phyloP scores from a whole-genome alignment of 2,329 filamentous ascomycete species.

The Pseudogymnoascus sp. region DNA sequence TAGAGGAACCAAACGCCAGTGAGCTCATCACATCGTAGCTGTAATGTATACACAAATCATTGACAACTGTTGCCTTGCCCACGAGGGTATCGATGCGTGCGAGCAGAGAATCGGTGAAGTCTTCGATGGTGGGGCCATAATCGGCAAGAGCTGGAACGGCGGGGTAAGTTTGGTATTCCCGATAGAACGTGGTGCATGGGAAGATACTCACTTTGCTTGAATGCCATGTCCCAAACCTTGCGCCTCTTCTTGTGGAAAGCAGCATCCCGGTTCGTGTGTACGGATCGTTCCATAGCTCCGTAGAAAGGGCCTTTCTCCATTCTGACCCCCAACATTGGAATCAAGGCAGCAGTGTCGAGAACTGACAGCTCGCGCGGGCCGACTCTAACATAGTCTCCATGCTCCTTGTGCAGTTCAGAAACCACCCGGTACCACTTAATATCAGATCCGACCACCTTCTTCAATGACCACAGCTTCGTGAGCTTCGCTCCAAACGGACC shows the following conservation, averaged over 20 bases:
- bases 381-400: slow-evolving; percentile 22
- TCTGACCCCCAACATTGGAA: slow-evolving; percentile 14
- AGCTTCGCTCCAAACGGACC: slow-evolving; percentile 21
- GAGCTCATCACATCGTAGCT: slow-evolving; percentile 26
- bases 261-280: slow-evolving; percentile 18
- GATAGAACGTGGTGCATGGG: background rate
- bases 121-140: slow-evolving; percentile 20
- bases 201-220: slow-evolving; percentile 4
- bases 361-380: slow-evolving; percentile 20
- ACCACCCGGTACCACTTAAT: slow-evolving; percentile 17
- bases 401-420: slow-evolving; percentile 15
- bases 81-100: slow-evolving; percentile 12
- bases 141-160: slow-evolving; percentile 14
- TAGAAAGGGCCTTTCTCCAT: slow-evolving; percentile 22
- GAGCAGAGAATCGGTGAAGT: slow-evolving; percentile 17
- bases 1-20: slow-evolving; percentile 19
- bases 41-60: slow-evolving; percentile 21
- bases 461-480: slow-evolving; percentile 19
- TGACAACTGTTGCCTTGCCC: slow-evolving; percentile 19
- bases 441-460: slow-evolving; percentile 8
- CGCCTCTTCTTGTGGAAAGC: slow-evolving; percentile 19
- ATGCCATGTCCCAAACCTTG: slow-evolving; percentile 2
- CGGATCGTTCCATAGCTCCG: slow-evolving; percentile 14
- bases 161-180: background rate
- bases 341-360: slow-evolving; percentile 18